Evolutionary conservation across 1,139 yeast genomes (phyloP).

Genomic region (Blastobotrys indianensis): DNA sequence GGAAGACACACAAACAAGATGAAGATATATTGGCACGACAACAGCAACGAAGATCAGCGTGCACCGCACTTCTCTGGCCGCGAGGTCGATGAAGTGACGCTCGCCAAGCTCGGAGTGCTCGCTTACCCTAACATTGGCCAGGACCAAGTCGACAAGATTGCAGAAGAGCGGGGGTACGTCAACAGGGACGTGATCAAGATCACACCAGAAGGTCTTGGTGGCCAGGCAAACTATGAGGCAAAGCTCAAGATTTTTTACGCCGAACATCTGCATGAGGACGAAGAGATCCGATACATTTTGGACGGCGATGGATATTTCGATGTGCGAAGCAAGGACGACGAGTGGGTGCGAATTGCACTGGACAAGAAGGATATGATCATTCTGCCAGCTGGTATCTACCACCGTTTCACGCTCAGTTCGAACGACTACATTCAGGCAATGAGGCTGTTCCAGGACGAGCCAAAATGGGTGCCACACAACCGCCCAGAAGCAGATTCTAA

Average conservation of each 20-base stretch:
- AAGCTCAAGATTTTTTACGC: slow-evolving; percentile 69
- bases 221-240: slow-evolving; percentile 55
- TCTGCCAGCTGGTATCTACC: slow-evolving; percentile 86
- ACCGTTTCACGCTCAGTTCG: slow-evolving; percentile 73
- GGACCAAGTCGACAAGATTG: slow-evolving; percentile 60
- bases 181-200: slow-evolving; percentile 71
- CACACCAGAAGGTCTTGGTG: slow-evolving; percentile 56
- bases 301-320: slow-evolving; percentile 95
- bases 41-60: slow-evolving; percentile 50
- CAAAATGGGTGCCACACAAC: slow-evolving; percentile 89
- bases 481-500: slow-evolving; percentile 49
- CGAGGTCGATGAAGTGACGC: slow-evolving; percentile 43
- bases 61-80: slow-evolving; percentile 65
- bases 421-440: slow-evolving; percentile 65
- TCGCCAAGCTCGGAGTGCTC: slow-evolving; percentile 62
- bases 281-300: slow-evolving; percentile 83
- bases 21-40: slow-evolving; percentile 69
- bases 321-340: slow-evolving; percentile 59
- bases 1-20: slow-evolving; percentile 19
- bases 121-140: slow-evolving; percentile 50
- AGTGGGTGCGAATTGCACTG: slow-evolving; percentile 74
- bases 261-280: slow-evolving; percentile 95
- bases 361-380: slow-evolving; percentile 55
- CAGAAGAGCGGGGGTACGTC: slow-evolving; percentile 63
- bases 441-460: slow-evolving; percentile 87